Evolutionary conservation across 2,329 filamentous ascomycete genomes (phyloP).

Genomic region (Arthroderma uncinatum): DNA sequence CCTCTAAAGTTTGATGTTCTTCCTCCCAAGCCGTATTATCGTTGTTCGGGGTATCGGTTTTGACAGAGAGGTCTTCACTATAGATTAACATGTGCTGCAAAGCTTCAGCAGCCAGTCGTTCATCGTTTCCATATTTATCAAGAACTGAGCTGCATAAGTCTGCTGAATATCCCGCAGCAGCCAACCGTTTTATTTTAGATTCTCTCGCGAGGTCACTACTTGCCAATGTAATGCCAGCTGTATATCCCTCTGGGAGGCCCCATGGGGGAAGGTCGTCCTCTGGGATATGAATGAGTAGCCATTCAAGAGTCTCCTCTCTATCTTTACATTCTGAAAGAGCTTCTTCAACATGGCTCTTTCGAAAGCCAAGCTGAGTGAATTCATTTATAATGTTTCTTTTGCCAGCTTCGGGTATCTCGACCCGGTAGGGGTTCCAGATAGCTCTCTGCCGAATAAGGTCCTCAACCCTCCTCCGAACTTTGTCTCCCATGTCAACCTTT

Average conservation of each 20-base stretch:
- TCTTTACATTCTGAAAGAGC: constrained; percentile 81
- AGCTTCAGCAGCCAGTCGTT: constrained; percentile 64
- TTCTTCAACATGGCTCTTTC: constrained; percentile 80
- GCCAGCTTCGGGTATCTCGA: constrained; percentile 50
- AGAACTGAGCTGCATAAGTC: constrained; percentile 74
- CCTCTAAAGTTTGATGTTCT: constrained; percentile 70
- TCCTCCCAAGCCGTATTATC: constrained; percentile 63
- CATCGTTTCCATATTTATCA: constrained; percentile 58
- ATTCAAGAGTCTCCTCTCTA: constrained; percentile 83
- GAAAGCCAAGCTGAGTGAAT: constrained; percentile 68
- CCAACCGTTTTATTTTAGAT: constrained; percentile 67
- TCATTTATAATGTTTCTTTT: constrained; percentile 57
- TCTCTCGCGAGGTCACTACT: constrained; percentile 72
- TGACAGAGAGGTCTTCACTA: constrained; percentile 24
- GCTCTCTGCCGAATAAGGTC: constrained; percentile 63
- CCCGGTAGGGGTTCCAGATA: constrained; percentile 74
- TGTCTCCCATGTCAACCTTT: constrained; percentile 84
- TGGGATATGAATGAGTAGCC: constrained; percentile 91
- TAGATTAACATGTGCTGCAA: constrained; percentile 60
- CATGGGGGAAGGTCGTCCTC: constrained; percentile 92
- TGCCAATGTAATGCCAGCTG: constrained; percentile 77
- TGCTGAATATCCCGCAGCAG: constrained; percentile 69
- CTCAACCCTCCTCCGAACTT: constrained; percentile 69
- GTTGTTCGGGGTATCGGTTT: constrained; percentile 23
- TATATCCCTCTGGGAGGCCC: constrained; percentile 85